Conservation (phyloP, 83 land plant genomes). For the Picea mariana region DNA sequence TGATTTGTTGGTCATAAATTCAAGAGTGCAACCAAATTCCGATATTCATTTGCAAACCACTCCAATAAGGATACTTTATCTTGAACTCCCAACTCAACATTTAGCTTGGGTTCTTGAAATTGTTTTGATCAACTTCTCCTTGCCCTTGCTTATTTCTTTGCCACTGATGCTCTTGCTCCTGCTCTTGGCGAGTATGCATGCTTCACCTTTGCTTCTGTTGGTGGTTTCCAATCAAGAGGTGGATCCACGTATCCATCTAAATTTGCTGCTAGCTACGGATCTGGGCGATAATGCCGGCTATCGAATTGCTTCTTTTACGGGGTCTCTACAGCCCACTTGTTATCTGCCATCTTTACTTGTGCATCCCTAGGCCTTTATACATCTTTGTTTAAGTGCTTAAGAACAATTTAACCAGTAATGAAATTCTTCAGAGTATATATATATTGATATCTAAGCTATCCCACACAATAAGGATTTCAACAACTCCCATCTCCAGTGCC, state of each 20-base stretch:
- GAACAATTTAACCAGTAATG: conserved; percentile 29
- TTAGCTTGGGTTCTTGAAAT: conserved; percentile 32
- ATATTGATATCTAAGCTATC: conserved; percentile 42
- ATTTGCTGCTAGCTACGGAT: too few relatives aligned
- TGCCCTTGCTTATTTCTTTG: too few relatives aligned
- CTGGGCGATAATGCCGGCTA: too few relatives aligned
- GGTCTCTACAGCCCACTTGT: too few relatives aligned
- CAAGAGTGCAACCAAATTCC: conserved; percentile 37
- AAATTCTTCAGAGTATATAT: conserved; percentile 33
- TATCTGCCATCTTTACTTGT: too few relatives aligned
- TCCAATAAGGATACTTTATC: conserved; percentile 44
- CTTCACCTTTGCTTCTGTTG: too few relatives aligned
- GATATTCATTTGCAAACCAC: conserved; percentile 54
- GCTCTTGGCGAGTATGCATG: too few relatives aligned
- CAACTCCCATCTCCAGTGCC: conserved; percentile 52
- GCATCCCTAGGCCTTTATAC: too few relatives aligned
- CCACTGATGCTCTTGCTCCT: too few relatives aligned
- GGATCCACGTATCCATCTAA: too few relatives aligned
- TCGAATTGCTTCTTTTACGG: too few relatives aligned
- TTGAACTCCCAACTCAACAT: conserved; percentile 42
- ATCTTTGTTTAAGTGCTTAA: conserved; percentile 51
- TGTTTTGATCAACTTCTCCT: conserved; percentile 37
- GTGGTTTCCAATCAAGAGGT: too few relatives aligned
- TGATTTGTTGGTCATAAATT: conserved; percentile 52
- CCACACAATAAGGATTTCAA: conserved; percentile 53